phyloP scores from a whole-genome alignment of 805 yeast species.

The Cyberlindnera xishuangbannaensis region DNA sequence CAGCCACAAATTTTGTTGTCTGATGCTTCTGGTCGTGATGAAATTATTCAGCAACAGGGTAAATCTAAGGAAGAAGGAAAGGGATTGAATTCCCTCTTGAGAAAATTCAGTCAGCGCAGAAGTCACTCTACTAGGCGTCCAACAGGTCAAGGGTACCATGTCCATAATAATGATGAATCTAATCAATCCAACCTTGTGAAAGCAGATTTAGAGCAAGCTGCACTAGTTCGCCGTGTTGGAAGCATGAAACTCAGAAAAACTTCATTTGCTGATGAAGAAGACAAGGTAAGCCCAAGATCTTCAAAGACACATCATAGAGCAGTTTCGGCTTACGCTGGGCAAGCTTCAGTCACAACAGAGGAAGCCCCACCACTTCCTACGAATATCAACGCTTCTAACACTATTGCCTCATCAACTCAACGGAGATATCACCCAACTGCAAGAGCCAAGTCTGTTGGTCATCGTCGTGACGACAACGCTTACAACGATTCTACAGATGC shows the following conservation, averaged over 20 bases:
- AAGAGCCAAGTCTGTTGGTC: conserved; percentile 84
- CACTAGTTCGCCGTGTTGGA: conserved; percentile 22
- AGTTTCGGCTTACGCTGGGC: conserved; percentile 25
- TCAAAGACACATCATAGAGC: conserved; percentile 23
- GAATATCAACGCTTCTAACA: conserved; percentile 3
- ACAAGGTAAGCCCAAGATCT: conserved; percentile 1
- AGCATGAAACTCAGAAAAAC: conserved; percentile 19
- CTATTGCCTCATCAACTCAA: conserved; percentile 18
- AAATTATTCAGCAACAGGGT: conserved; percentile 30
- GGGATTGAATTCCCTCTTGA: conserved; percentile 25
- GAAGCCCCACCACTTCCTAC: conserved; percentile 9
- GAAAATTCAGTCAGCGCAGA: conserved; percentile 26
- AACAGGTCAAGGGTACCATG: conserved; percentile 6
- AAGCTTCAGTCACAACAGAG: conserved; percentile 2
- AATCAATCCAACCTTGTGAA: conserved; percentile 1
- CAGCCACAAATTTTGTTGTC: conserved; percentile 34
- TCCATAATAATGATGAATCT: too few relatives aligned
- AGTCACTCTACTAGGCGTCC: conserved; percentile 23
- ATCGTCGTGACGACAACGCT: conserved; percentile 46
- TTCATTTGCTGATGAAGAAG: conserved; percentile 14
- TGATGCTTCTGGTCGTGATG: conserved; percentile 33
- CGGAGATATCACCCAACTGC: conserved; percentile 68
- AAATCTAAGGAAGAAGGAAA: conserved; percentile 27
- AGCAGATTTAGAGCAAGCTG: conserved; percentile 9
- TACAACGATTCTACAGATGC: conserved; percentile 1